These are phyloP conservation scores for Echites panduratus DNA, from an alignment of 257 asterid genomes.

Conservation along the genomic window DNA sequence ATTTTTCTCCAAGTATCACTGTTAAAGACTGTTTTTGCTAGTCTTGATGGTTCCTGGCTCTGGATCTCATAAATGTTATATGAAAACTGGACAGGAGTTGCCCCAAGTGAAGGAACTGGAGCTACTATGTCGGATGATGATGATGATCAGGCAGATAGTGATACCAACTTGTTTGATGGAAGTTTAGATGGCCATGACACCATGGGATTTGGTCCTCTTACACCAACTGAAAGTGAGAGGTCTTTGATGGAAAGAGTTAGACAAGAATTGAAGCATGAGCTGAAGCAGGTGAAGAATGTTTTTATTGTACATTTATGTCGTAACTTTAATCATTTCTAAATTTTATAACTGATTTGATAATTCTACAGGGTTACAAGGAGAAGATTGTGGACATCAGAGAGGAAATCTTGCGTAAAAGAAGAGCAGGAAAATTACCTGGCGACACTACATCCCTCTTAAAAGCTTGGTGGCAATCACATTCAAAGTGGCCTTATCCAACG, in stretches of 20 bases:
- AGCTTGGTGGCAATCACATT: constrained; percentile 87
- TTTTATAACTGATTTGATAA: background rate
- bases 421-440: constrained; percentile 83
- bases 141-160: constrained; percentile 86
- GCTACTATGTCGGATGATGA: constrained; percentile 99
- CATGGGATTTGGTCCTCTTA: constrained; percentile 95
- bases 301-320: background rate
- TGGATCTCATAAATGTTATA: background rate
- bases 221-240: constrained; percentile 87
- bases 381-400: constrained; percentile 58
- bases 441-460: constrained; percentile 71
- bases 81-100: constrained; percentile 55
- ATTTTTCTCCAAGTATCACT: background rate
- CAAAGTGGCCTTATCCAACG: constrained; percentile 92
- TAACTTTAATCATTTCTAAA: background rate
- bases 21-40: background rate
- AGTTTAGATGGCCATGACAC: constrained; percentile 70
- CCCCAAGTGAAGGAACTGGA: constrained; percentile 96
- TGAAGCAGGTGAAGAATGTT: constrained; percentile 60
- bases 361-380: constrained; percentile 48
- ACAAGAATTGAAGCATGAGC: constrained; percentile 89
- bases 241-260: constrained; percentile 98
- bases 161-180: constrained; percentile 79
- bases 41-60: background rate
- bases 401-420: constrained; percentile 60